Evolutionary conservation across 768 basidiomycete genomes (phyloP).

Genomic region (Holtermanniella nyarrowii): DNA sequence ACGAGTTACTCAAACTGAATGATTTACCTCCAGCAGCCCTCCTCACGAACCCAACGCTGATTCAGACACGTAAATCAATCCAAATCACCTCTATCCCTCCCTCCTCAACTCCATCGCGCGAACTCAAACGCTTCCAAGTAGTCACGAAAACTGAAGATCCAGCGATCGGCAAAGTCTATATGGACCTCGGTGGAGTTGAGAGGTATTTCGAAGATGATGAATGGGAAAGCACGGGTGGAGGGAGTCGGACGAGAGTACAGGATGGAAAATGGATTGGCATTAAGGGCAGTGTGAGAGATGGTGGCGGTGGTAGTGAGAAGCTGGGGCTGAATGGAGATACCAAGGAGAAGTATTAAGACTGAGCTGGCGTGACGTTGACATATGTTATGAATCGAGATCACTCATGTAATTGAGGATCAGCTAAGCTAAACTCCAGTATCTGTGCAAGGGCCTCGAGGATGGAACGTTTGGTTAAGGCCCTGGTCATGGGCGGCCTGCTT

Average conservation of each 20-base stretch:
- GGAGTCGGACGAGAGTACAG: not conserved
- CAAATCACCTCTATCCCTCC: conserved; percentile 12
- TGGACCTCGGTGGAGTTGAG: conserved; percentile 22
- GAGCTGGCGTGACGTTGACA: too few species aligned
- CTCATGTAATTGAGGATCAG: too few species aligned
- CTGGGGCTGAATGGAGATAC: too few species aligned
- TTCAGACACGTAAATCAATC: conserved; percentile 33
- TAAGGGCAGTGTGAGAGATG: not conserved
- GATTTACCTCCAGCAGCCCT: conserved; percentile 26
- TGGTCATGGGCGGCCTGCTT: too few species aligned
- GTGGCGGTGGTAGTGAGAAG: too few species aligned
- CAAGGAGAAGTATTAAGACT: too few species aligned
- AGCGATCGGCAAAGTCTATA: conserved; percentile 22
- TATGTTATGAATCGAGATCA: too few species aligned
- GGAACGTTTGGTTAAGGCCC: too few species aligned
- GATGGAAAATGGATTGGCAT: not conserved
- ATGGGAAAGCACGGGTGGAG: conserved; percentile 20
- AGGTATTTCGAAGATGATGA: conserved; percentile 27
- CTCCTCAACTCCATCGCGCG: not conserved
- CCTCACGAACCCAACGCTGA: conserved; percentile 23
- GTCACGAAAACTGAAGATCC: conserved; percentile 32
- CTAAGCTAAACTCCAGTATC: too few species aligned
- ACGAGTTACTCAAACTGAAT: conserved; percentile 33
- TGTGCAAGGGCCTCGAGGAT: too few species aligned
- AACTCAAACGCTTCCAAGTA: conserved; percentile 35